Conservation (phyloP, 2,329 filamentous ascomycete species). For the Fusarium sulawesiense region DNA sequence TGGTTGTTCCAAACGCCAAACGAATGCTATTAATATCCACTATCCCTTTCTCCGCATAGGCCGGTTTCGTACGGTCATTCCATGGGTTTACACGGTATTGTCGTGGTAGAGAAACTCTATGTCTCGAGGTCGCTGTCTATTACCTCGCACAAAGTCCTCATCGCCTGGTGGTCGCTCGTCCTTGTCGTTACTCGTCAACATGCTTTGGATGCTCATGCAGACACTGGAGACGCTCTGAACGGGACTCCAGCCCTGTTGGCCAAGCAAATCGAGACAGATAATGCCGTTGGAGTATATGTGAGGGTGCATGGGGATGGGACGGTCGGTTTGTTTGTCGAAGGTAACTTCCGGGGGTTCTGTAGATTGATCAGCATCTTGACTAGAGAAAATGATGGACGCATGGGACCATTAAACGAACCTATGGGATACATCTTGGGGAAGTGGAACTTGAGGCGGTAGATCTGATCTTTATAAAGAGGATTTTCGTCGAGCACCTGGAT, state of each 20-base stretch:
- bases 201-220: slow-evolving; percentile 97
- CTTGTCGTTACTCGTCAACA: slow-evolving; percentile 95
- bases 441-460: slow-evolving; percentile 86
- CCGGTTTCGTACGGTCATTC: not conserved
- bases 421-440: slow-evolving; percentile 91
- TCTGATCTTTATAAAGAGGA: slow-evolving; percentile 84
- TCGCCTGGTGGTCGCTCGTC: slow-evolving; percentile 92
- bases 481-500: slow-evolving; percentile 91
- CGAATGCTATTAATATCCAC: slow-evolving; percentile 36
- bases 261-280: slow-evolving; percentile 95
- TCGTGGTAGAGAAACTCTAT: slow-evolving; percentile 97
- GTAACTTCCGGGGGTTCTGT: slow-evolving; percentile 94
- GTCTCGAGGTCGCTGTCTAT: slow-evolving; percentile 83
- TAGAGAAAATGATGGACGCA: not conserved
- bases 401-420: slow-evolving; percentile 64
- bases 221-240: slow-evolving; percentile 98
- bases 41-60: slow-evolving; percentile 3
- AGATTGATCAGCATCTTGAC: slow-evolving; percentile 13
- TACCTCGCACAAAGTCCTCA: slow-evolving; percentile 85
- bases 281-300: slow-evolving; percentile 99
- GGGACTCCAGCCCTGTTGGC: slow-evolving; percentile 89
- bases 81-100: slow-evolving; percentile 70
- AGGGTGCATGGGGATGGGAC: slow-evolving; percentile 89
- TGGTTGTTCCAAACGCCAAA: slow-evolving; percentile 39
- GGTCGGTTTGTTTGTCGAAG: slow-evolving; percentile 75